Conservation (phyloP, 305 asterid genomes). For the Salvia sclarea region DNA sequence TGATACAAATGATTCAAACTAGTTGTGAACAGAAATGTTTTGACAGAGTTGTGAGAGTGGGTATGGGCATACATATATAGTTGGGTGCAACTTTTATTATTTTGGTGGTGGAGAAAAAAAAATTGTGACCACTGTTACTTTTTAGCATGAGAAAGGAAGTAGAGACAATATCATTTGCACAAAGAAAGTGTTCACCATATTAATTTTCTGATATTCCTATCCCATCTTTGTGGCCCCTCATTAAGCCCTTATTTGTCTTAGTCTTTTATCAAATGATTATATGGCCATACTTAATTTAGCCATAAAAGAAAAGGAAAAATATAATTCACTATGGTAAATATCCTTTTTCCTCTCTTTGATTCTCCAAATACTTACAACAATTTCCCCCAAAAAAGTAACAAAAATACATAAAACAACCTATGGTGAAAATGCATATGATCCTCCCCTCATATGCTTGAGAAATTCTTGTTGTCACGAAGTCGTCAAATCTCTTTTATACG, state of each 20-base stretch:
- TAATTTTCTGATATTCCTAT: conserved; percentile 42
- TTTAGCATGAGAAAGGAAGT: conserved; percentile 45
- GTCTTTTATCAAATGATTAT: conserved; percentile 64
- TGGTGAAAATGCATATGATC: neutral
- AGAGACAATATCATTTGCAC: conserved; percentile 63
- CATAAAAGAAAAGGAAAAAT: neutral
- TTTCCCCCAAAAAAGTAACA: too few species aligned
- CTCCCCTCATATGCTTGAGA: neutral
- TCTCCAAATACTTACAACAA: neutral
- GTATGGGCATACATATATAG: conserved; percentile 25
- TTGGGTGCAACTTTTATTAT: conserved; percentile 14
- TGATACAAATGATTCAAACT: conserved; percentile 10
- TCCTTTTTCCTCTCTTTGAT: neutral
- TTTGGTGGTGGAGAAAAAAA: neutral
- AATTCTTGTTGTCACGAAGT: too few species aligned
- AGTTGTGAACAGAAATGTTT: neutral
- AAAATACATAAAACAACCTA: too few species aligned
- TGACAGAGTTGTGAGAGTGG: conserved; percentile 19
- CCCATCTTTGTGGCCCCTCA: conserved; percentile 58
- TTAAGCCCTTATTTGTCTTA: conserved; percentile 50
- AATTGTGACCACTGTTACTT: conserved; percentile 32
- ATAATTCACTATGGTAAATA: neutral
- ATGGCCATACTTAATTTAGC: conserved; percentile 33
- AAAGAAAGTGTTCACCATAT: conserved; percentile 52
- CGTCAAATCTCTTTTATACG: too few species aligned